phyloP scores from a whole-genome alignment of 2,329 filamentous ascomycete genomes.

The Chalara sp. region DNA sequence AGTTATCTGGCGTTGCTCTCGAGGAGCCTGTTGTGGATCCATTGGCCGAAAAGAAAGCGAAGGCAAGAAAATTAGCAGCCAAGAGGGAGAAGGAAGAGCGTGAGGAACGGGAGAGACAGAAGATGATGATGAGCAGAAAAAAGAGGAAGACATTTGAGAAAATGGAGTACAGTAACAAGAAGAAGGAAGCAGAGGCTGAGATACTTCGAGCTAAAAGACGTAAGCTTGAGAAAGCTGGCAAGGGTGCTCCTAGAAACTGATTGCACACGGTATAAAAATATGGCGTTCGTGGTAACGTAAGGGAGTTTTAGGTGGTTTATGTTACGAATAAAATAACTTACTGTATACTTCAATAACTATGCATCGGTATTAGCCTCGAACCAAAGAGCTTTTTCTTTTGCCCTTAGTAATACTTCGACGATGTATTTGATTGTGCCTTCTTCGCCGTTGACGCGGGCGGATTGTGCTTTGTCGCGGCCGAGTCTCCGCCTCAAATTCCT shows the following conservation, averaged over 20 bases:
- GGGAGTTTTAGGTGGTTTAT: neutral
- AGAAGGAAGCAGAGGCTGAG: slow-evolving; percentile 85
- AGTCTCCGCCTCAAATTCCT: too few relatives aligned
- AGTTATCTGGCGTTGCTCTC: slow-evolving; percentile 65
- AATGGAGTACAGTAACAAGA: slow-evolving; percentile 93
- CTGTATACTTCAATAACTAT: neutral
- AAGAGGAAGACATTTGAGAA: slow-evolving; percentile 97
- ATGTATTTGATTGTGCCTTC: too few relatives aligned
- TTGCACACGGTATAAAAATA: slow-evolving; percentile 11
- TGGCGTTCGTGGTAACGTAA: slow-evolving; percentile 14
- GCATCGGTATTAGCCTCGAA: too few relatives aligned
- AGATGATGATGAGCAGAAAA: slow-evolving; percentile 98
- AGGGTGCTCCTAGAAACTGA: slow-evolving; percentile 18
- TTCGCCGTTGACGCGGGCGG: too few relatives aligned
- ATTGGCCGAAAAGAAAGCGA: slow-evolving; percentile 59
- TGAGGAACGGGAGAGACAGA: slow-evolving; percentile 85
- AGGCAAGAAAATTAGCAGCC: slow-evolving; percentile 60
- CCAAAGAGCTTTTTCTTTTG: too few relatives aligned
- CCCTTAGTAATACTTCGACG: too few relatives aligned
- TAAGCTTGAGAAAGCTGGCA: slow-evolving; percentile 63
- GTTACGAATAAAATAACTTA: slow-evolving; percentile 3
- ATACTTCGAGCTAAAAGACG: slow-evolving; percentile 83
- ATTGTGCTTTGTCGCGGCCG: too few relatives aligned
- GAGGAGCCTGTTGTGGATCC: slow-evolving; percentile 43
- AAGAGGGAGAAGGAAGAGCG: slow-evolving; percentile 70